Percentiles rank a stretch among this genome's conserved stretches.
These are phyloP conservation scores for Alternaria burnsii DNA, from an alignment of 2,329 filamentous ascomycete genomes.

Conservation along the genomic window DNA sequence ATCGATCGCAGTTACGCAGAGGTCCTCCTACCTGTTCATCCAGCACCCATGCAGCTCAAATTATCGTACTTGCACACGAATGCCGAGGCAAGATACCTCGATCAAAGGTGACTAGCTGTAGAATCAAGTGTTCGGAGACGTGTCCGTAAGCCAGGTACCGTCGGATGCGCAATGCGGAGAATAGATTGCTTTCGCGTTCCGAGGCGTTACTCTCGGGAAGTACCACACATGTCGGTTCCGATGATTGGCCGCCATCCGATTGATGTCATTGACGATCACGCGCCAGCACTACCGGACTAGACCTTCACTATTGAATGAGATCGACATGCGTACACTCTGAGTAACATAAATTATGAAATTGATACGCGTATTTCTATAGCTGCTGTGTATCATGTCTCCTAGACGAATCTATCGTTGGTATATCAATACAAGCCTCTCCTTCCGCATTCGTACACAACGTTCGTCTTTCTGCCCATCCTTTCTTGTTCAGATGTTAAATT, in stretches of 20 bases:
- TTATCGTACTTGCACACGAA: neutral
- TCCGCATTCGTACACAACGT: neutral
- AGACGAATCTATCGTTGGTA: neutral
- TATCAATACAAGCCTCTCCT: constrained; percentile 1
- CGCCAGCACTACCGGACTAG: neutral
- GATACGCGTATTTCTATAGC: neutral
- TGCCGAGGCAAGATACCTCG: neutral
- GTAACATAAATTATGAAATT: neutral
- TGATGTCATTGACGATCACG: constrained; percentile 21
- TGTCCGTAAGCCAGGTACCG: constrained; percentile 14
- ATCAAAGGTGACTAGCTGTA: neutral
- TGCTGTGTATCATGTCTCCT: neutral
- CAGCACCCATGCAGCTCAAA: constrained; percentile 1
- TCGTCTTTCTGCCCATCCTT: neutral
- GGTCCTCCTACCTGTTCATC: constrained; percentile 2
- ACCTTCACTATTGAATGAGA: neutral
- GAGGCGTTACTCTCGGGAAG: constrained; percentile 10
- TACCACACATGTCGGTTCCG: constrained; percentile 20
- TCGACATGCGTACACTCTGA: neutral
- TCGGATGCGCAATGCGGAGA: constrained; percentile 15
- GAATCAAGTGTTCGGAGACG: constrained; percentile 10
- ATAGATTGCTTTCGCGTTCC: constrained; percentile 23
- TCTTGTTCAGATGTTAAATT: neutral
- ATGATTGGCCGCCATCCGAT: constrained; percentile 23
- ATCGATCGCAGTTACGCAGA: neutral